Evolutionary conservation across 768 basidiomycete genomes (phyloP).

Genomic region (Boletus rex-veris): DNA sequence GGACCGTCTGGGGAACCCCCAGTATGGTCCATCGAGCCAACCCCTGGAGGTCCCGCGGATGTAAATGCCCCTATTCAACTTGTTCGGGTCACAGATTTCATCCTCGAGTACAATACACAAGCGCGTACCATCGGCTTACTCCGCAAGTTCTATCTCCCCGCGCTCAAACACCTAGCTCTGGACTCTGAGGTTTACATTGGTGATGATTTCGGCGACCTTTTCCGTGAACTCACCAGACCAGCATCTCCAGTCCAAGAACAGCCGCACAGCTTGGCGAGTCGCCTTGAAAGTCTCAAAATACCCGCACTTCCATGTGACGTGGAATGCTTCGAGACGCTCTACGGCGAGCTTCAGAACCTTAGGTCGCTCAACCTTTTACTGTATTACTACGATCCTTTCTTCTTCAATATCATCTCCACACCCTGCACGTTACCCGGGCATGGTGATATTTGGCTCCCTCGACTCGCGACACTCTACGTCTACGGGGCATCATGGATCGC

Average conservation of each 20-base stretch:
- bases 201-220: slow-evolving; percentile 51
- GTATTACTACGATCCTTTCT: not conserved
- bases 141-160: slow-evolving; percentile 33
- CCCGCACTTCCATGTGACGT: slow-evolving; percentile 44
- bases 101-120: slow-evolving; percentile 50
- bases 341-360: slow-evolving; percentile 47
- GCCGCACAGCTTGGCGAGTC: slow-evolving; percentile 37
- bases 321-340: slow-evolving; percentile 33
- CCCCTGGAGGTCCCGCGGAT: slow-evolving; percentile 20
- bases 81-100: slow-evolving; percentile 32
- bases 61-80: too few species aligned
- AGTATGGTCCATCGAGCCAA: slow-evolving; percentile 37
- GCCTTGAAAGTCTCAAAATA: slow-evolving; percentile 52
- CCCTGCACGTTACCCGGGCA: not conserved
- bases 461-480: too few species aligned
- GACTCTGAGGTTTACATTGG: slow-evolving; percentile 41
- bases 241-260: slow-evolving; percentile 33
- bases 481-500: too few species aligned
- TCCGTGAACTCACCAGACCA: slow-evolving; percentile 37
- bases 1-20: slow-evolving; percentile 48
- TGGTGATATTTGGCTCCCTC: too few species aligned
- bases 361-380: slow-evolving; percentile 32
- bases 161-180: slow-evolving; percentile 39
- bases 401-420: not conserved
- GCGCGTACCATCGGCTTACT: slow-evolving; percentile 36